Evolutionary conservation across 2,329 filamentous ascomycete genomes (phyloP).

Genomic region (Septoria petroselini): DNA sequence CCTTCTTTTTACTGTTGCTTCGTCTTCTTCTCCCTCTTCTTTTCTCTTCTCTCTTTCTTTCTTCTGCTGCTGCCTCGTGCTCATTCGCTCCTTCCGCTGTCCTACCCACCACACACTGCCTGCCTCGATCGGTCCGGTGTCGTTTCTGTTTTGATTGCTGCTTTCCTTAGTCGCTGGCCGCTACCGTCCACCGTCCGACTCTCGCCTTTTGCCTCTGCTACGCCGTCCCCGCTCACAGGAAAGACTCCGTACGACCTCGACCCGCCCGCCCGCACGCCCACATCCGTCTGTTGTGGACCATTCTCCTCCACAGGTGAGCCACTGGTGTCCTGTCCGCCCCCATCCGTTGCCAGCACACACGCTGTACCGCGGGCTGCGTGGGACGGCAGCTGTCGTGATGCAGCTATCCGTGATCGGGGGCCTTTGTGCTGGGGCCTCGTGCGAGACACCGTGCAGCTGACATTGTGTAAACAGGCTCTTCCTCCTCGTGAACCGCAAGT

Average conservation of each 20-base stretch:
- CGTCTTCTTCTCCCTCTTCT: background rate
- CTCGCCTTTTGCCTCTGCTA: slow-evolving; percentile 2
- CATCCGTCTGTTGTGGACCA: background rate
- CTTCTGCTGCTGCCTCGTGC: background rate
- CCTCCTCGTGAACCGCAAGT: slow-evolving; percentile 3
- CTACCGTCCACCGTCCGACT: slow-evolving; percentile 4
- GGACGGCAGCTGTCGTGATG: slow-evolving; percentile 26
- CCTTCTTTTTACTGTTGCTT: background rate
- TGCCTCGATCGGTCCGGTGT: background rate
- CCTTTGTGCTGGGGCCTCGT: slow-evolving; percentile 8
- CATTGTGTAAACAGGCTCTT: slow-evolving; percentile 1
- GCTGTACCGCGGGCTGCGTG: slow-evolving; percentile 11
- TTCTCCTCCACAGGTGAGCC: slow-evolving; percentile 16
- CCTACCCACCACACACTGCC: background rate
- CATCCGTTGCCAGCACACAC: slow-evolving; percentile 11
- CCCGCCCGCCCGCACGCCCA: slow-evolving; percentile 1
- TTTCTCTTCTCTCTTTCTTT: background rate
- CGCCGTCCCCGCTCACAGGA: slow-evolving; percentile 3
- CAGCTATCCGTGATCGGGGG: slow-evolving; percentile 18
- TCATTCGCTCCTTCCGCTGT: slow-evolving; percentile 1
- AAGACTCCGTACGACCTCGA: slow-evolving; percentile 1
- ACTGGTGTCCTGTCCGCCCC: background rate
- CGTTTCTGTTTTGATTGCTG: background rate
- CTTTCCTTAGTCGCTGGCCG: slow-evolving; percentile 16
- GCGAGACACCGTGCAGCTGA: background rate